Base-by-base conservation (phyloP, 1,139 yeast species). In the Scheffersomyces cryptocercus region DNA sequence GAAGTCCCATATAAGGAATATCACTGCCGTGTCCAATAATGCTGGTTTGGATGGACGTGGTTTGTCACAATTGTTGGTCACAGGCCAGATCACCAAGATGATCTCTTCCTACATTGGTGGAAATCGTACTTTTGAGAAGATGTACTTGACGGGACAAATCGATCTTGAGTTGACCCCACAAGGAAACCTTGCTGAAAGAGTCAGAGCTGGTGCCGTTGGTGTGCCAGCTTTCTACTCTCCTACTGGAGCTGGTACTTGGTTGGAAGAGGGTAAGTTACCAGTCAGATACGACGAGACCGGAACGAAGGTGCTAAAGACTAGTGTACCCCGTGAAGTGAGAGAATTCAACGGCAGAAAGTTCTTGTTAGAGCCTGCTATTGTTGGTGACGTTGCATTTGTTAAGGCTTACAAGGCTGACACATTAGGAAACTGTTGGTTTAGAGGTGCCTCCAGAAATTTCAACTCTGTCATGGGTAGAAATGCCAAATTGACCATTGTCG, bases 211-310 rank as follows among this genome's bases (percentile, higher is more conserved):
- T 10, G 77, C 70, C 15, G 70, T 81, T 4, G 81, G 81, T 13
- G 62, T 74, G 13, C 80, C 81, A 2, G 81, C 79, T 1, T 75
- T 71, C 47, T 76, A 66, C 53, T 68, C 79, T 2, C 71, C 79
- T 1, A 73, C 81, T 1, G 81, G 80, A 20, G 78, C 65, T n/a
- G 73, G 73, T 29, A 76, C 81, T 24, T 73, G 79, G 79, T 61
- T 76, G 35, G 77, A 76, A 52, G 66, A 73, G 45, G 81, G 81
- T 15, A 66, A 73, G 48, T 56, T 76, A 43, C 81, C 81, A 2
- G 64, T 74, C 8, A 57, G 69, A 43, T 75, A 73, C 52, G 45
- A 51, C 13, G 55, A 60, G 35, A 43, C 54, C 11, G 59, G 67
- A 2, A 53, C 59, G 20, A 52, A 62, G 13, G 76, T 73, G 2